Conservation (phyloP, 148 eudicot genomes). For the Euryodendron excelsum region DNA sequence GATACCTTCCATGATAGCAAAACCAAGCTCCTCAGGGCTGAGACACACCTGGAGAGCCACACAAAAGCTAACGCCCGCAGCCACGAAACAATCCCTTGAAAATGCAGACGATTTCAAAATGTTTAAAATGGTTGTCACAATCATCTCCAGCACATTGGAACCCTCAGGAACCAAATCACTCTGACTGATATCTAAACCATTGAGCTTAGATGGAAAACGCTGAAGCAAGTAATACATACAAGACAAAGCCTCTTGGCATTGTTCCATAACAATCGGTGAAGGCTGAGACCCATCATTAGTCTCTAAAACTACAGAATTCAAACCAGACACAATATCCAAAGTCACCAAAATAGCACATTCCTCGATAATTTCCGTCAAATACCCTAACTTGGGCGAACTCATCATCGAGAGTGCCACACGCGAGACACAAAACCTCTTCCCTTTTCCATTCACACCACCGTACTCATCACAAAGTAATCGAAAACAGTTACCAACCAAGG, state of each 20-base stretch:
- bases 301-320: slow-evolving; percentile 53
- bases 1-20: slow-evolving; percentile 58
- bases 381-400: slow-evolving; percentile 86
- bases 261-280: slow-evolving; percentile 89
- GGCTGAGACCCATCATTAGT: slow-evolving; percentile 56
- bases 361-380: slow-evolving; percentile 67
- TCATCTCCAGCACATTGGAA: slow-evolving; percentile 40
- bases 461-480: slow-evolving; percentile 63
- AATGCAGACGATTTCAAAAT: slow-evolving; percentile 65
- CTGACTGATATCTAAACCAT: background rate
- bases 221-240: slow-evolving; percentile 92
- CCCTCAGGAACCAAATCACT: slow-evolving; percentile 5
- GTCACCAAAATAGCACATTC: slow-evolving; percentile 70
- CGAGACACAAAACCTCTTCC: slow-evolving; percentile 78
- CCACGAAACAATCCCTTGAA: slow-evolving; percentile 90
- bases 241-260: slow-evolving; percentile 90
- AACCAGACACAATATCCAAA: slow-evolving; percentile 58
- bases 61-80: slow-evolving; percentile 90
- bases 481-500: slow-evolving; percentile 53
- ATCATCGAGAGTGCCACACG: slow-evolving; percentile 83
- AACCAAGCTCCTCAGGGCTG: slow-evolving; percentile 65
- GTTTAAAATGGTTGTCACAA: slow-evolving; percentile 43
- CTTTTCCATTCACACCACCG: slow-evolving; percentile 41
- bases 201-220: slow-evolving; percentile 62
- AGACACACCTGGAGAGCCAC: slow-evolving; percentile 84